Percentiles rank a stretch among this genome's conserved stretches.
Evolutionary conservation across 164 flowering plant species (phyloP).

Genomic region (Liquidambar formosana): DNA sequence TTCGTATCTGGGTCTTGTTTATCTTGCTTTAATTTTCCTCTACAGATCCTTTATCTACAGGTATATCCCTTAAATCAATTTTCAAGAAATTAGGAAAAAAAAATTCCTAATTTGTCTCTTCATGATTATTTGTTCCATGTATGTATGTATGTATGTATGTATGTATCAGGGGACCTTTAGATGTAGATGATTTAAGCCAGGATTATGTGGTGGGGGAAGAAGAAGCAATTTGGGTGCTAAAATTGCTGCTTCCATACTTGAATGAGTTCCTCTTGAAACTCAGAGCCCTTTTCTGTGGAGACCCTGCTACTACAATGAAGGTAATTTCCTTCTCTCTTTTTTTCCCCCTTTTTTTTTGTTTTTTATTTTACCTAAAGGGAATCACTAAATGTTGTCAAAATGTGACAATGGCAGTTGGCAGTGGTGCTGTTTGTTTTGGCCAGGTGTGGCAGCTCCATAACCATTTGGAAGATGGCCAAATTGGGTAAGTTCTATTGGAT

Average conservation of each 20-base stretch:
- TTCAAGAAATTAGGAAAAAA: neutral
- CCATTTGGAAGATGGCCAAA: conserved; percentile 79
- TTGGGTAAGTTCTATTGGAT: conserved; percentile 50
- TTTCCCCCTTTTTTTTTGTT: neutral
- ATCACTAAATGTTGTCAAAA: neutral
- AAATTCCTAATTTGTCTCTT: too few relatives aligned
- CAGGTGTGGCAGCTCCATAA: conserved; percentile 78
- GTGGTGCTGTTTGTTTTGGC: conserved; percentile 78
- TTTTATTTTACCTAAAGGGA: neutral
- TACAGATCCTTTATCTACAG: conserved; percentile 66
- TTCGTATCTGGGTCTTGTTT: conserved; percentile 74
- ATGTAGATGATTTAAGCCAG: conserved; percentile 29
- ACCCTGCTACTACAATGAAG: conserved; percentile 90
- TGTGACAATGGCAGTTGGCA: conserved; percentile 63
- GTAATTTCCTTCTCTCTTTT: conserved; percentile 28
- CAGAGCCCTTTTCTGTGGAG: conserved; percentile 76
- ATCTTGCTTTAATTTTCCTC: conserved; percentile 70
- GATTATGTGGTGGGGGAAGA: conserved; percentile 65
- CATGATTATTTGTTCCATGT: neutral
- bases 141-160: neutral
- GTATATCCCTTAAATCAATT: conserved; percentile 29
- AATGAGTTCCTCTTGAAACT: conserved; percentile 68
- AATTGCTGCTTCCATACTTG: conserved; percentile 70
- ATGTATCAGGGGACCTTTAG: conserved; percentile 44
- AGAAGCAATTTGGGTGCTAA: conserved; percentile 74